A percentile compares a stretch with the other conserved stretches of the same genome.
These are phyloP conservation scores for Aspergillus novoparasiticus DNA, from an alignment of 2,329 filamentous ascomycete genomes.

Conservation along the genomic window DNA sequence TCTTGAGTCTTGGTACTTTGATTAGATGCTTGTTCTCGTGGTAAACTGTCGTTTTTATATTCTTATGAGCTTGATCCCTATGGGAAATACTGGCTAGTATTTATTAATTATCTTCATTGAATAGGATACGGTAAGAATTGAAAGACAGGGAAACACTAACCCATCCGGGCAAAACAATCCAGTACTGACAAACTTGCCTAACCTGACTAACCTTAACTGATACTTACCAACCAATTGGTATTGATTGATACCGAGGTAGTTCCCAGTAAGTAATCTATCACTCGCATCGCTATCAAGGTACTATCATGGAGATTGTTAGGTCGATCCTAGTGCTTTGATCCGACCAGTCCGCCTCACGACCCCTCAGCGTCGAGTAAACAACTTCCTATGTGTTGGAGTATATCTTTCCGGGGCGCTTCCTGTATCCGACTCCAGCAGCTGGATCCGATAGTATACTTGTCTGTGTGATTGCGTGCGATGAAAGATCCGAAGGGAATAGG, in stretches of 20 bases:
- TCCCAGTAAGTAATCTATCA: neutral
- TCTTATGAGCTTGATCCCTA: neutral
- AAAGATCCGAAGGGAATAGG: neutral
- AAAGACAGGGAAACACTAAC: constrained; percentile 21
- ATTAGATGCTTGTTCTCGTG: neutral
- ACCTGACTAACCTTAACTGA: neutral
- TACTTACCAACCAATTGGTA: neutral
- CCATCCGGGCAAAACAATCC: constrained; percentile 25
- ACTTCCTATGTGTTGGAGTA: neutral
- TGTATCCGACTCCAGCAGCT: constrained; percentile 19
- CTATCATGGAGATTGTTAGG: neutral
- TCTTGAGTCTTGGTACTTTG: neutral
- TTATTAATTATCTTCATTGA: neutral
- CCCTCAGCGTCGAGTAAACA: constrained; percentile 7
- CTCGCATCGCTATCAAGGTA: neutral
- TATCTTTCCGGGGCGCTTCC: neutral
- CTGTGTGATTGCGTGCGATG: neutral
- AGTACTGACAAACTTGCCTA: neutral
- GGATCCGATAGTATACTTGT: constrained; percentile 12
- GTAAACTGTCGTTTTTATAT: neutral
- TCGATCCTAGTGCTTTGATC: neutral
- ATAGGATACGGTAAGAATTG: constrained; percentile 1
- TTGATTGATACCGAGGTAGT: neutral
- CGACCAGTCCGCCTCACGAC: constrained; percentile 5
- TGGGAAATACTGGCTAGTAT: neutral